Evolutionary conservation across 2,329 filamentous ascomycete species (phyloP).

Genomic region (Phyllosticta citribraziliensis): DNA sequence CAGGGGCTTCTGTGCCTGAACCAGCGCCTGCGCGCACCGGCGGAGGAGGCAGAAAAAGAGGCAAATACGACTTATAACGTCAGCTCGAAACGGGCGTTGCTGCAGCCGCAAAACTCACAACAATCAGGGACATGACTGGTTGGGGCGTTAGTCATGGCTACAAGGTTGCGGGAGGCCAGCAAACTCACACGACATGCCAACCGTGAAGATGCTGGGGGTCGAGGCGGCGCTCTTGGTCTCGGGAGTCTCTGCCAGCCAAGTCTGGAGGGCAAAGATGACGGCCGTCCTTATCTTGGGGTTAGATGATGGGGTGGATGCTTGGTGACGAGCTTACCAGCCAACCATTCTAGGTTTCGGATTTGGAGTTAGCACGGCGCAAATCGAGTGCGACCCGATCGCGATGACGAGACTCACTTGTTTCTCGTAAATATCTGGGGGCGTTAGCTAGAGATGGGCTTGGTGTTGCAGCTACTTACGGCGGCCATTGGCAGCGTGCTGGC

Average conservation of each 20-base stretch:
- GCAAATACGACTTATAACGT: constrained; percentile 51
- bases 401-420: constrained; percentile 54
- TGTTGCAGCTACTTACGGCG: constrained; percentile 48
- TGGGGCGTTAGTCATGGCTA: constrained; percentile 11
- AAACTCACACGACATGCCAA: constrained; percentile 66
- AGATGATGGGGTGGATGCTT: background rate
- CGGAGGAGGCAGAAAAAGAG: constrained; percentile 52
- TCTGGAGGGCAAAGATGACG: constrained; percentile 64
- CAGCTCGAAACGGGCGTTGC: background rate
- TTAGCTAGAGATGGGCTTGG: background rate
- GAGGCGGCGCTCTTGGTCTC: constrained; percentile 52
- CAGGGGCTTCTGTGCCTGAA: constrained; percentile 39
- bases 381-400: background rate
- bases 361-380: constrained; percentile 2
- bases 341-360: constrained; percentile 42
- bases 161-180: background rate
- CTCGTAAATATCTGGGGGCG: constrained; percentile 66
- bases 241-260: constrained; percentile 66
- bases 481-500: constrained; percentile 86
- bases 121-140: constrained; percentile 35
- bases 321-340: constrained; percentile 43
- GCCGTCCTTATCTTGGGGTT: constrained; percentile 47
- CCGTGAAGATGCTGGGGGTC: constrained; percentile 65
- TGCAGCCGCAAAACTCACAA: constrained; percentile 26
- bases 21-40: constrained; percentile 23